Conservation (phyloP, 2,329 filamentous ascomycete species). For the Cercospora beticola region DNA sequence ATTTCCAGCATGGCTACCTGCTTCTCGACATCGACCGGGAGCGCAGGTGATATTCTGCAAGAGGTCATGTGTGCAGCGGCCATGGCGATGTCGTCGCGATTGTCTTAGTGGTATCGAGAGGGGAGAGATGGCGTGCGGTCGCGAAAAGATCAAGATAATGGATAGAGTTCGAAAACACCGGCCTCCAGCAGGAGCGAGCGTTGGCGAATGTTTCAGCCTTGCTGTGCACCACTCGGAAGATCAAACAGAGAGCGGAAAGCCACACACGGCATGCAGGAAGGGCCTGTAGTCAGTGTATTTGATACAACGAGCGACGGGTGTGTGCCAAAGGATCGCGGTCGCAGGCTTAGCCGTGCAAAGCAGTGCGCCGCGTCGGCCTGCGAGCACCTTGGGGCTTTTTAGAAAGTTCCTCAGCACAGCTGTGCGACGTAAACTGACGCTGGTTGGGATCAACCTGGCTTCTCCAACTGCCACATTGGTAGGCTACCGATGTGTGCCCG, state of each 20-base stretch:
- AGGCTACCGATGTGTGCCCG: constrained; percentile 16
- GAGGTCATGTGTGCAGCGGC: constrained; percentile 9
- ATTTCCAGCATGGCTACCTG: constrained; percentile 14
- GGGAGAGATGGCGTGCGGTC: neutral
- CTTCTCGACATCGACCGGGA: constrained; percentile 7
- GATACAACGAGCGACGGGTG: constrained; percentile 8
- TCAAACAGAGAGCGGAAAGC: constrained; percentile 6
- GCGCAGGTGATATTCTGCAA: constrained; percentile 3
- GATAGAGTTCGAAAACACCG: constrained; percentile 11
- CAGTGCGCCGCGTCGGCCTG: neutral
- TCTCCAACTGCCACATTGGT: constrained; percentile 15
- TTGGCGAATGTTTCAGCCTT: constrained; percentile 13
- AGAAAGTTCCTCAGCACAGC: constrained; percentile 8
- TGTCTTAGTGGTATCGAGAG: neutral
- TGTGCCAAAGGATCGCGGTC: constrained; percentile 2
- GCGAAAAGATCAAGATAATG: constrained; percentile 3
- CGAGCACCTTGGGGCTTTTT: constrained; percentile 17
- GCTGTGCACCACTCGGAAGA: constrained; percentile 14
- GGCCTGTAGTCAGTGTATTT: constrained; percentile 8
- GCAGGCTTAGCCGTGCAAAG: constrained; percentile 2
- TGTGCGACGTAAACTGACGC: constrained; percentile 14
- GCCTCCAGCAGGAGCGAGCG: neutral
- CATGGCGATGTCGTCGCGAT: constrained; percentile 7
- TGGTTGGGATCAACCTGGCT: constrained; percentile 18
- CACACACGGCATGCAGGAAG: constrained; percentile 4